phyloP scores from a whole-genome alignment of 768 basidiomycete species.

The Tylopilus plumbeoviolaceoides region DNA sequence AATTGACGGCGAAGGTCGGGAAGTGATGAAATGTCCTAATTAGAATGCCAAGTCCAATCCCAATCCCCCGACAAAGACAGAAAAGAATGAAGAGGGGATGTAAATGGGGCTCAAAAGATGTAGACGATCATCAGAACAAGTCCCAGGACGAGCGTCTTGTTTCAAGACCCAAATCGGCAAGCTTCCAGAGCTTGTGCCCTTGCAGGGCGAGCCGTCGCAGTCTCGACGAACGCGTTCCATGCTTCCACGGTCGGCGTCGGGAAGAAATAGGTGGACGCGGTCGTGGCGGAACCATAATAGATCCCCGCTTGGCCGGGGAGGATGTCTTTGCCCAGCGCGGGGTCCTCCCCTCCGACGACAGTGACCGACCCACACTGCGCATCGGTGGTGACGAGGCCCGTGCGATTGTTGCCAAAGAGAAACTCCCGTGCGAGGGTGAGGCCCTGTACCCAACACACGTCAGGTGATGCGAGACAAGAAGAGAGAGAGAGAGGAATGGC shows the following conservation, averaged over 20 bases:
- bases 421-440: conserved; percentile 63
- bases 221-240: conserved; percentile 46
- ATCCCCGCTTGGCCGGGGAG: conserved; percentile 56
- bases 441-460: conserved; percentile 37
- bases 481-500: conserved; percentile 1
- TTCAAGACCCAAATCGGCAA: neutral
- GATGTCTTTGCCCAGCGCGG: conserved; percentile 40
- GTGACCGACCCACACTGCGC: conserved; percentile 17
- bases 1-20: neutral
- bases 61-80: neutral
- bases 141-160: neutral
- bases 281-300: conserved; percentile 48
- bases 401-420: conserved; percentile 56
- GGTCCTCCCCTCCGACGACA: conserved; percentile 50
- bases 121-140: neutral
- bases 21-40: neutral
- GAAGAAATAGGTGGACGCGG: conserved; percentile 50
- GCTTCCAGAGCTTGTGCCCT: neutral
- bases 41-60: conserved; percentile 1
- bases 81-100: too few species aligned
- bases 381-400: conserved; percentile 48
- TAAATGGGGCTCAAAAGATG: neutral
- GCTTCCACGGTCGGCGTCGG: conserved; percentile 53
- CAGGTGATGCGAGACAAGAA: neutral
- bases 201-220: conserved; percentile 25